Conservation (phyloP, 257 asterid species). For the Euphrasia confusa region DNA sequence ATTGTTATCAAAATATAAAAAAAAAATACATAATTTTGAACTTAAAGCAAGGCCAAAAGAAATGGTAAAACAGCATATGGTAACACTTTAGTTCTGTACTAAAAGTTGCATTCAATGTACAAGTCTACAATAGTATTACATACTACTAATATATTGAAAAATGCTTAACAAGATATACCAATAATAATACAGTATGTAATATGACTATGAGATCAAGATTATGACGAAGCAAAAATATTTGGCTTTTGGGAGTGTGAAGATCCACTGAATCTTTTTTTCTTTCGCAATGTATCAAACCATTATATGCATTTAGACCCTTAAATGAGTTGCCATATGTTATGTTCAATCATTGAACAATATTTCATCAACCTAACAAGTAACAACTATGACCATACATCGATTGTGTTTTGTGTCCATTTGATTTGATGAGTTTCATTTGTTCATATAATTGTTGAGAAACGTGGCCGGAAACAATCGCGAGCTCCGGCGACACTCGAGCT, state of each 20-base stretch:
- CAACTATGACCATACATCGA: not conserved
- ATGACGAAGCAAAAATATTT: constrained; percentile 29
- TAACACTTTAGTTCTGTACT: too few species aligned
- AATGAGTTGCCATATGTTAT: constrained; percentile 14
- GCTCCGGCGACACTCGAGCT: too few species aligned
- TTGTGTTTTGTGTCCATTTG: not conserved
- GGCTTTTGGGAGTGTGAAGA: constrained; percentile 29
- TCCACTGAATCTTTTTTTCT: constrained; percentile 26
- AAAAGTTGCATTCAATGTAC: too few species aligned
- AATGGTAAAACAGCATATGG: not conserved
- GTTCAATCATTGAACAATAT: constrained; percentile 22
- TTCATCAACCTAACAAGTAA: constrained; percentile 11
- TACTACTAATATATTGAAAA: not conserved
- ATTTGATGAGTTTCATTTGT: too few species aligned
- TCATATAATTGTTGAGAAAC: too few species aligned
- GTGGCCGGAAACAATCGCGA: too few species aligned
- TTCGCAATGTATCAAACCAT: constrained; percentile 21
- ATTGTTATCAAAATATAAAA: too few species aligned
- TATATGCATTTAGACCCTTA: constrained; percentile 13
- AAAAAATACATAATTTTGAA: too few species aligned
- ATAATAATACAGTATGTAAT: too few species aligned
- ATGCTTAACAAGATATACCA: not conserved
- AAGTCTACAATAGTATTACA: too few species aligned
- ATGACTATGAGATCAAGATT: constrained; percentile 18
- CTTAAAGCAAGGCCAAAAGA: too few species aligned